phyloP scores from a whole-genome alignment of 768 basidiomycete genomes.

The Collybia sp. region DNA sequence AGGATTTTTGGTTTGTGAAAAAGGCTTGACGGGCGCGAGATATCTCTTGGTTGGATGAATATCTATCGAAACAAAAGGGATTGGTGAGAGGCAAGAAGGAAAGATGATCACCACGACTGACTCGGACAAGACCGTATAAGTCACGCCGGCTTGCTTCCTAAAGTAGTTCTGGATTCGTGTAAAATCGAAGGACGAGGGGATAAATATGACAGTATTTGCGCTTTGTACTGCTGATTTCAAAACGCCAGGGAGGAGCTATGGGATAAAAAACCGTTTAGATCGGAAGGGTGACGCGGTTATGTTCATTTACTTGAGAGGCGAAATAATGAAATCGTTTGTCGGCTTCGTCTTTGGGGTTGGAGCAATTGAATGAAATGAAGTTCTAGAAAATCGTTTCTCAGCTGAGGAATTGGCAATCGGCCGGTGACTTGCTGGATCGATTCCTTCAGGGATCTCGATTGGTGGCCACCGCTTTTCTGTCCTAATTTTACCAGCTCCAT shows the following conservation, averaged over 20 bases:
- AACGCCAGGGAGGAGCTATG: conserved; percentile 72
- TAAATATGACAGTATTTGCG: conserved; percentile 79
- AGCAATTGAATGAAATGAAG: conserved; percentile 71
- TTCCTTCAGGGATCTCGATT: conserved; percentile 74
- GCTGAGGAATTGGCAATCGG: not conserved
- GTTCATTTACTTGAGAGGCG: conserved; percentile 62
- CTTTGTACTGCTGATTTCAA: conserved; percentile 94
- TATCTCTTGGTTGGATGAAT: conserved; percentile 92
- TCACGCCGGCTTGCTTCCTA: conserved; percentile 62
- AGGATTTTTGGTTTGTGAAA: conserved; percentile 81
- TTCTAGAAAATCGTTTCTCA: conserved; percentile 34
- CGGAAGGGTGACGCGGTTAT: not conserved
- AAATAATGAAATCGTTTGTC: conserved; percentile 88
- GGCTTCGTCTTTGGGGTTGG: conserved; percentile 68
- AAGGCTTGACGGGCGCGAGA: conserved; percentile 90
- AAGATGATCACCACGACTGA: conserved; percentile 27
- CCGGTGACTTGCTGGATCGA: conserved; percentile 60
- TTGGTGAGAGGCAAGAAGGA: not conserved
- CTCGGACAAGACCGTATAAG: conserved; percentile 89
- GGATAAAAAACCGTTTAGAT: not conserved
- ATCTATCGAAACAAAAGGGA: conserved; percentile 50
- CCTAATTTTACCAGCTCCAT: conserved; percentile 80
- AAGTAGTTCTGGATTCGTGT: conserved; percentile 87
- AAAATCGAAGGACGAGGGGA: conserved; percentile 96
- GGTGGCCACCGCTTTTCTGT: conserved; percentile 68